These are phyloP conservation scores for Cystofilobasidium macerans DNA, from an alignment of 768 basidiomycete genomes.

Conservation along the genomic window DNA sequence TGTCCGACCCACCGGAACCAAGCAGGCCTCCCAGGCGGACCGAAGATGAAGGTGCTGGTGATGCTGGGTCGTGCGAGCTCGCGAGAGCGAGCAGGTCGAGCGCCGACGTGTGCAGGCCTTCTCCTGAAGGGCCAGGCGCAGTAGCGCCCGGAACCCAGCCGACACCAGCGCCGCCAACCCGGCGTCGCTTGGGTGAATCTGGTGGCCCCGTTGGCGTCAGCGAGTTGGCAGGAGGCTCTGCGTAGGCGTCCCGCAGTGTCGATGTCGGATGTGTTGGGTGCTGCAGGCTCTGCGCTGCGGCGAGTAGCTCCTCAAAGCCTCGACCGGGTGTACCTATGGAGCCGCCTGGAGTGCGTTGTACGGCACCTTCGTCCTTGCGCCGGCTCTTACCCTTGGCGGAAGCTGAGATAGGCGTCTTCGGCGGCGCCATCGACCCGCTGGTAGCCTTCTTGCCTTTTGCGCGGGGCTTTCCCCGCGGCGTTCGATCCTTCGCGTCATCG, in stretches of 20 bases:
- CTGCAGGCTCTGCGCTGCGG: slow-evolving; percentile 16
- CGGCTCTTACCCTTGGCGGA: not conserved
- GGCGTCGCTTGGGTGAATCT: slow-evolving; percentile 4
- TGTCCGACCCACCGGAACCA: not conserved
- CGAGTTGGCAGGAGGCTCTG: not conserved
- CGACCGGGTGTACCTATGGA: slow-evolving; percentile 14
- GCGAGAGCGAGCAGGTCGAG: slow-evolving; percentile 24
- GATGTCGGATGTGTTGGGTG: not conserved
- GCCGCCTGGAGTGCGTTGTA: not conserved
- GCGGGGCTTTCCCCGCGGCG: slow-evolving; percentile 1
- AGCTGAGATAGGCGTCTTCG: not conserved
- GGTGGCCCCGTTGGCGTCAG: not conserved
- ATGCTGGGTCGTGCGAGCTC: not conserved
- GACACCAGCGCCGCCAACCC: not conserved
- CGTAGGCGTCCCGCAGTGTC: not conserved
- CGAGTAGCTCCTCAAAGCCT: slow-evolving; percentile 21
- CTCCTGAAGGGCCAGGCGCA: not conserved
- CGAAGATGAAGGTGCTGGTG: not conserved
- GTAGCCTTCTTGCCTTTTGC: not conserved
- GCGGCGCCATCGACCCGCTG: not conserved
- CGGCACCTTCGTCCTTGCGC: slow-evolving; percentile 7
- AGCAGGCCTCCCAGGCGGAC: slow-evolving; percentile 19
- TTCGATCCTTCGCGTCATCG: not conserved
- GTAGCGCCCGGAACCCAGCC: slow-evolving; percentile 6
- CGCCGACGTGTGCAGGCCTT: slow-evolving; percentile 18